phyloP scores from a whole-genome alignment of 129 eudicot genomes.

The Pseudognaphalium luteoalbum region DNA sequence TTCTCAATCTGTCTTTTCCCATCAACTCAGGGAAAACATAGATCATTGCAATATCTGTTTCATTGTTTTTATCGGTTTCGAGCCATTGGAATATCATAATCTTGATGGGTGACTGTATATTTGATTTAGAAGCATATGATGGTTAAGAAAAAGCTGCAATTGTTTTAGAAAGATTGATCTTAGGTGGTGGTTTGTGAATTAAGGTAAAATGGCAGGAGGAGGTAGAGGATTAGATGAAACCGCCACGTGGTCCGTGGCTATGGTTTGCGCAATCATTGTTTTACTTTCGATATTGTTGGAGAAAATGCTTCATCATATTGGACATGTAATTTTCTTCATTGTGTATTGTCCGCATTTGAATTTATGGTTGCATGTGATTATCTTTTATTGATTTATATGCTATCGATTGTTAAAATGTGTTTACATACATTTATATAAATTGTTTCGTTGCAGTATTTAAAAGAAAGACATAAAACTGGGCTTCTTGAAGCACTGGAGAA shows the following conservation, averaged over 20 bases:
- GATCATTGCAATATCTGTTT: constrained; percentile 9
- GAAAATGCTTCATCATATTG: constrained; percentile 57
- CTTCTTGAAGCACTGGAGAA: constrained; percentile 82
- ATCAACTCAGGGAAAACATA: constrained; percentile 3
- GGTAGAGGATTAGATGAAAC: constrained; percentile 69
- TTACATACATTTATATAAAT: constrained; percentile 5
- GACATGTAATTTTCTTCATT: constrained; percentile 40
- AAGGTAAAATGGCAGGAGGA: constrained; percentile 41
- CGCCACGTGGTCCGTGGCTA: constrained; percentile 84
- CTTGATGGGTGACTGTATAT: constrained; percentile 19
- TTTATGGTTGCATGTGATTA: background rate
- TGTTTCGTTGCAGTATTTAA: constrained; percentile 44
- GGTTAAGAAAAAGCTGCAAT: constrained; percentile 22
- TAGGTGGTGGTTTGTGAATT: constrained; percentile 24
- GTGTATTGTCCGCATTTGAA: background rate
- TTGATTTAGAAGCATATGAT: constrained; percentile 18
- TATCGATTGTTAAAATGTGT: background rate
- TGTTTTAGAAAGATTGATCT: constrained; percentile 14
- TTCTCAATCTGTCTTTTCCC: constrained; percentile 14
- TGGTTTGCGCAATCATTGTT: constrained; percentile 66
- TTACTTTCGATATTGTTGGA: constrained; percentile 60
- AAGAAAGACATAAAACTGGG: constrained; percentile 55
- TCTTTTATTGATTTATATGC: background rate
- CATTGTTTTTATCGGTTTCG: constrained; percentile 3
- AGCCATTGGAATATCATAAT: constrained; percentile 20